Evolutionary conservation across 257 asterid genomes (phyloP).

Genomic region (Jasminum sambac): DNA sequence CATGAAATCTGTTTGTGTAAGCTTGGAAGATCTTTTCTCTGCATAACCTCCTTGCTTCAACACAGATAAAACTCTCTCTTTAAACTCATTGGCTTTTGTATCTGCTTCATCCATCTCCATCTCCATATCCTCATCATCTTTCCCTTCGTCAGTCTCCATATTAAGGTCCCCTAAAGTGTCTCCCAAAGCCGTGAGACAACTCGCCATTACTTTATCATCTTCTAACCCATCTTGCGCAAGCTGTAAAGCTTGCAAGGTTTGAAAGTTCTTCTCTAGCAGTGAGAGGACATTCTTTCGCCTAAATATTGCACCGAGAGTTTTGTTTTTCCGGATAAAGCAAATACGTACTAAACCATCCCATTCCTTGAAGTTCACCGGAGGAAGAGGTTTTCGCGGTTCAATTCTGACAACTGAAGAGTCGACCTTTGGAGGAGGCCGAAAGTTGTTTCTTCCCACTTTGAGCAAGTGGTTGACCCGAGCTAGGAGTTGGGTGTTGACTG

Average conservation of each 20-base stretch:
- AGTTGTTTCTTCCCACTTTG: conserved; percentile 88
- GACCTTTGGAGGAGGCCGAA: conserved; percentile 97
- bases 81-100: conserved; percentile 57
- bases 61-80: conserved; percentile 61
- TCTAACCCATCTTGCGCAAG: conserved; percentile 41
- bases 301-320: conserved; percentile 76
- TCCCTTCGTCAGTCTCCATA: conserved; percentile 53
- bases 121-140: conserved; percentile 65
- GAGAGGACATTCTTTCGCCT: conserved; percentile 70
- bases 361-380: conserved; percentile 82
- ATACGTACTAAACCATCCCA: conserved; percentile 98
- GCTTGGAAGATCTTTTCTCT: conserved; percentile 77
- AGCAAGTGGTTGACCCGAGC: conserved; percentile 83
- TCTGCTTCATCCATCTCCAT: conserved; percentile 77
- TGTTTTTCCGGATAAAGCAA: conserved; percentile 88
- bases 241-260: conserved; percentile 79
- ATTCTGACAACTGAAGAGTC: conserved; percentile 94
- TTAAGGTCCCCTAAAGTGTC: conserved; percentile 66
- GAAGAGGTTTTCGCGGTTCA: conserved; percentile 83
- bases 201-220: conserved; percentile 53
- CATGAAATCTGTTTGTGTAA: conserved; percentile 80
- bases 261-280: conserved; percentile 80
- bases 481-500: conserved; percentile 85
- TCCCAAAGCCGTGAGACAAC: conserved; percentile 70
- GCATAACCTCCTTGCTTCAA: conserved; percentile 69